A percentile compares a stretch with the other conserved stretches of the same genome.
Conservation (phyloP, 441 rosid genomes). For the Eutrema salsugineum region DNA sequence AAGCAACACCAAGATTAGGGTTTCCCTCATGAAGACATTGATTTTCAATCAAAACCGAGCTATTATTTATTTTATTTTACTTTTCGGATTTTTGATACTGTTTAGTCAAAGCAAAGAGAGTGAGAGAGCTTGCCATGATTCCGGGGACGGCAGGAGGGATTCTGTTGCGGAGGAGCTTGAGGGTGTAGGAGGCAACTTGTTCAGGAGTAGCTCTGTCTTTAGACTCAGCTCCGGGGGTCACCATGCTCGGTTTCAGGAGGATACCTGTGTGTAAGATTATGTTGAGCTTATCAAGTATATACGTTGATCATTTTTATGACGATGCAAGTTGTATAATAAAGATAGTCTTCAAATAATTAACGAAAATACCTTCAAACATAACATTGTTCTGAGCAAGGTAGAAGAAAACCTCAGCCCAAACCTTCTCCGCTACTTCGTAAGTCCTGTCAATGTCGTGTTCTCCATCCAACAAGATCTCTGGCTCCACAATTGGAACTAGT, state of each 20-base stretch:
- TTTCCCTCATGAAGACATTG: background rate
- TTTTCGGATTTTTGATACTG: background rate
- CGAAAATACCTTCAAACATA: conserved; percentile 55
- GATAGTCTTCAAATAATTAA: background rate
- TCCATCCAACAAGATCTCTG: conserved; percentile 91
- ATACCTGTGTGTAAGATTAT: conserved; percentile 28
- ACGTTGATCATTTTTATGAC: background rate
- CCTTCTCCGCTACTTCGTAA: conserved; percentile 77
- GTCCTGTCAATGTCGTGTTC: conserved; percentile 87
- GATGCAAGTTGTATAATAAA: background rate
- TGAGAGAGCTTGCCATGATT: conserved; percentile 64
- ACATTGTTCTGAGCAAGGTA: conserved; percentile 91
- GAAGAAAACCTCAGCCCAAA: conserved; percentile 94
- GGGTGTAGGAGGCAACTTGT: conserved; percentile 79
- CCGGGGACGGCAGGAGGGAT: conserved; percentile 86
- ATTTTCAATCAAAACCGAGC: background rate
- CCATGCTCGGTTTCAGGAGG: conserved; percentile 95
- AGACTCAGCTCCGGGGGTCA: conserved; percentile 92
- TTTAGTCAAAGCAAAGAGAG: background rate
- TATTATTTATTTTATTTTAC: background rate
- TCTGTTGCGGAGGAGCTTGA: conserved; percentile 73
- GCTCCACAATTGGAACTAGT: conserved; percentile 93
- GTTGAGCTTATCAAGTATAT: background rate
- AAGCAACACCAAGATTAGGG: conserved; percentile 10
- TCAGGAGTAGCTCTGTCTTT: conserved; percentile 75